Conservation (phyloP, 768 basidiomycete species). For the Melanogaster broomeanus region DNA sequence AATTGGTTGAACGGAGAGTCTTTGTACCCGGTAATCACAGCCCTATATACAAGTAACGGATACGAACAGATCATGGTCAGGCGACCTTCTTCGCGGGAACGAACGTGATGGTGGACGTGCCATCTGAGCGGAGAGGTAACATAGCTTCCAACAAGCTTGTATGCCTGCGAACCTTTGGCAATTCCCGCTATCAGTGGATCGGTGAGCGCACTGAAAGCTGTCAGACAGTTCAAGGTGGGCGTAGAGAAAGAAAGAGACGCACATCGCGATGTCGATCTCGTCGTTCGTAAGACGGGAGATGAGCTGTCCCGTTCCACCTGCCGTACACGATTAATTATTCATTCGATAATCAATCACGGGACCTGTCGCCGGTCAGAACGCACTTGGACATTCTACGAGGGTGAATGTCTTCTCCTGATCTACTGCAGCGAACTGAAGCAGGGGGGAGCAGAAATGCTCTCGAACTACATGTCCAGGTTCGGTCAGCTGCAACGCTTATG, state of each 20-base stretch:
- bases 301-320: conserved; percentile 85
- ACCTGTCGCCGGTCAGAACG: conserved; percentile 15
- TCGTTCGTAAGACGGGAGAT: conserved; percentile 73
- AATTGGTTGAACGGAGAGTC: conserved; percentile 71
- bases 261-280: conserved; percentile 86
- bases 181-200: conserved; percentile 91
- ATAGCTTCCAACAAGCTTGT: conserved; percentile 91
- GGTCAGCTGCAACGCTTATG: conserved; percentile 5
- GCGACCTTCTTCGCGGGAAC: not conserved
- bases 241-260: conserved; percentile 21
- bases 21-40: conserved; percentile 80
- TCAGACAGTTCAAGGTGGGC: not conserved
- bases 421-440: conserved; percentile 78
- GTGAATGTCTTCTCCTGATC: conserved; percentile 76
- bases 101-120: conserved; percentile 37
- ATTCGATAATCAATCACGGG: conserved; percentile 21
- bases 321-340: not conserved
- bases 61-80: not conserved
- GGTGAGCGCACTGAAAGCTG: conserved; percentile 69
- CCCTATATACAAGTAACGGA: conserved; percentile 56
- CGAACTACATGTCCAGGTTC: conserved; percentile 50
- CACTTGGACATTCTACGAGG: conserved; percentile 89
- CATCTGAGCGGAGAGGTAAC: conserved; percentile 89
- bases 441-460: conserved; percentile 90
- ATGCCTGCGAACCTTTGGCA: conserved; percentile 83